These are phyloP conservation scores for Cryptococcus amylolentus DNA, from an alignment of 1,284 basidiomycete species.

Conservation along the genomic window DNA sequence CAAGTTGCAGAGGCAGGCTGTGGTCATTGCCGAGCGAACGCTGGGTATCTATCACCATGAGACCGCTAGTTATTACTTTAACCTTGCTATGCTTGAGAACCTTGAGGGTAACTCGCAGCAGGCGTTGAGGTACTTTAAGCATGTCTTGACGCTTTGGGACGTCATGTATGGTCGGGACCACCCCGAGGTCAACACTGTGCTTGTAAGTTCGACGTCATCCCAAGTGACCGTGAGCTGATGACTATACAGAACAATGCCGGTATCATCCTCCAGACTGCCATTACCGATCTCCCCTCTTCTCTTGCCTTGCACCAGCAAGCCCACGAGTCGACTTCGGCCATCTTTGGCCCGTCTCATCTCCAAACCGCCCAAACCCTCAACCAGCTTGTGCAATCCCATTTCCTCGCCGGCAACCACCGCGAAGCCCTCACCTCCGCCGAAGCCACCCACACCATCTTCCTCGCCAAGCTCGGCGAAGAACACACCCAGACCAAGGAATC, in stretches of 20 bases:
- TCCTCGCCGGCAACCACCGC: conserved; percentile 48
- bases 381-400: conserved; percentile 50
- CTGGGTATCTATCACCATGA: conserved; percentile 56
- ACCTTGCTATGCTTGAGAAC: conserved; percentile 56
- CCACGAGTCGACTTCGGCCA: conserved; percentile 29
- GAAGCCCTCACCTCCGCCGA: conserved; percentile 47
- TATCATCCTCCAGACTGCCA: conserved; percentile 45
- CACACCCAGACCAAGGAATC: conserved; percentile 51
- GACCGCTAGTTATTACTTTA: conserved; percentile 57
- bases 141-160: conserved; percentile 55
- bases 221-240: background rate
- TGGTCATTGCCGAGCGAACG: conserved; percentile 57
- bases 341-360: conserved; percentile 45
- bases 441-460: conserved; percentile 48
- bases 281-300: conserved; percentile 42
- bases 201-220: conserved; percentile 42
- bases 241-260: conserved; percentile 43
- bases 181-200: conserved; percentile 53
- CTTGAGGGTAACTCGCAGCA: conserved; percentile 51
- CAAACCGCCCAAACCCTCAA: conserved; percentile 45
- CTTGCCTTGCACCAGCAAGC: conserved; percentile 41
- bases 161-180: conserved; percentile 55
- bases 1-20: conserved; percentile 55
- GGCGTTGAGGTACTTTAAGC: conserved; percentile 53
- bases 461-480: conserved; percentile 45